phyloP scores from a whole-genome alignment of 2,329 filamentous ascomycete genomes.

The Tolypocladium cylindrosporum region DNA sequence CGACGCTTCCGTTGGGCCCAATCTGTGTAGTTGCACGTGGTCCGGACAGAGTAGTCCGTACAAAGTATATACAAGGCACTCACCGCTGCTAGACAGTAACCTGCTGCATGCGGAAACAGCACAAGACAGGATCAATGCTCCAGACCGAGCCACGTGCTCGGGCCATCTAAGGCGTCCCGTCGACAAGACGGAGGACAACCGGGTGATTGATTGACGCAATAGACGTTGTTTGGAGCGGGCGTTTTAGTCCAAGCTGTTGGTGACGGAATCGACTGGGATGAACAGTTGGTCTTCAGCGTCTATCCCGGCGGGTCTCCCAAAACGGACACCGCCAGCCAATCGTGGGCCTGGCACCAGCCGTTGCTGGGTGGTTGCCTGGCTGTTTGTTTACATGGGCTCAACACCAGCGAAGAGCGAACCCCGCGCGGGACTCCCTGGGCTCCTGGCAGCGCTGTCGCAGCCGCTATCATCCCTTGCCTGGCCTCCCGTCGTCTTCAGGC shows the following conservation, averaged over 20 bases:
- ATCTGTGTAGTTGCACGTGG: no score
- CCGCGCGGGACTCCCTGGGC: not conserved
- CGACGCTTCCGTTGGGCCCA: not conserved
- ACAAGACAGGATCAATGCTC: not conserved
- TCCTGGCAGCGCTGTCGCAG: not conserved
- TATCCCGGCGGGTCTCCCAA: no score
- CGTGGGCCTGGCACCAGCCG: slow-evolving; percentile 5
- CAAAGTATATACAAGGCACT: not conserved
- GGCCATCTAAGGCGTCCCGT: not conserved
- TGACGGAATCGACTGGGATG: not conserved
- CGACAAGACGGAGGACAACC: not conserved
- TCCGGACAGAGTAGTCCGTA: no score
- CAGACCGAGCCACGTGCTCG: not conserved
- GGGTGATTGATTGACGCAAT: not conserved
- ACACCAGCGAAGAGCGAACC: not conserved
- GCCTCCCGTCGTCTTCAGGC: not conserved
- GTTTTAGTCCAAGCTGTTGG: not conserved
- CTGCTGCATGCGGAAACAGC: not conserved
- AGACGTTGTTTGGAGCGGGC: not conserved
- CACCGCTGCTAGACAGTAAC: not conserved
- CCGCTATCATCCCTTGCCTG: not conserved
- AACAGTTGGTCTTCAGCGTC: no score
- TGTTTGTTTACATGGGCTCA: slow-evolving; percentile 21
- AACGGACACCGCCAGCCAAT: slow-evolving; percentile 11
- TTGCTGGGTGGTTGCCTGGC: slow-evolving; percentile 22